phyloP scores from a whole-genome alignment of 148 eudicot genomes.

The Nyssa sinensis region DNA sequence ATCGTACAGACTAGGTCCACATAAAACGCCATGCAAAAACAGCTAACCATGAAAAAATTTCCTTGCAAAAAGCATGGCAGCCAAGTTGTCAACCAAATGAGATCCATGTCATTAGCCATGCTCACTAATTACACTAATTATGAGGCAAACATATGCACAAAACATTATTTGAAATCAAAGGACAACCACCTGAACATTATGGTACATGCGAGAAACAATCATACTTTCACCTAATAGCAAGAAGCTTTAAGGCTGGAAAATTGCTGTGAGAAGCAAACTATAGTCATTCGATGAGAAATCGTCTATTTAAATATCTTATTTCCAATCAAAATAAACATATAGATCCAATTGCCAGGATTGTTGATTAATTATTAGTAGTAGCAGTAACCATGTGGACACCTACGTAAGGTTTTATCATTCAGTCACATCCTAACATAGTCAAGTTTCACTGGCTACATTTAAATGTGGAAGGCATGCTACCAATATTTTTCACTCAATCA shows the following conservation, averaged over 20 bases:
- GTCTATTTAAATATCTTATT: too few relatives aligned
- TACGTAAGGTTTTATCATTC: neutral
- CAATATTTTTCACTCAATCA: neutral
- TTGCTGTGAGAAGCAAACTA: neutral
- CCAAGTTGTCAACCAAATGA: neutral
- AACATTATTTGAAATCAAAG: neutral
- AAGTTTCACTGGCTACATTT: neutral
- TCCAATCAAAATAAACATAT: too few relatives aligned
- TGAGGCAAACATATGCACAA: too few relatives aligned
- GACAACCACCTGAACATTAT: neutral
- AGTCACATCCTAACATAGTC: neutral
- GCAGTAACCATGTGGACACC: neutral
- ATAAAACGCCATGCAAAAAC: too few relatives aligned
- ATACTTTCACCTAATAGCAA: neutral
- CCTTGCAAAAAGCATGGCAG: neutral
- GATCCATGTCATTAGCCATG: neutral
- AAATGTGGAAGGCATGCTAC: neutral
- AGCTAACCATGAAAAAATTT: neutral
- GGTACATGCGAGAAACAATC: neutral
- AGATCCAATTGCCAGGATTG: too few relatives aligned
- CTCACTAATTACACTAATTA: neutral
- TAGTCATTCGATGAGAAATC: too few relatives aligned
- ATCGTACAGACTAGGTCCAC: too few relatives aligned
- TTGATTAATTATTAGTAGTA: too few relatives aligned
- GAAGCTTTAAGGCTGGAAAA: neutral